Conservation (phyloP, 176 grass and related monocot genomes). For the Stipa capillata region DNA sequence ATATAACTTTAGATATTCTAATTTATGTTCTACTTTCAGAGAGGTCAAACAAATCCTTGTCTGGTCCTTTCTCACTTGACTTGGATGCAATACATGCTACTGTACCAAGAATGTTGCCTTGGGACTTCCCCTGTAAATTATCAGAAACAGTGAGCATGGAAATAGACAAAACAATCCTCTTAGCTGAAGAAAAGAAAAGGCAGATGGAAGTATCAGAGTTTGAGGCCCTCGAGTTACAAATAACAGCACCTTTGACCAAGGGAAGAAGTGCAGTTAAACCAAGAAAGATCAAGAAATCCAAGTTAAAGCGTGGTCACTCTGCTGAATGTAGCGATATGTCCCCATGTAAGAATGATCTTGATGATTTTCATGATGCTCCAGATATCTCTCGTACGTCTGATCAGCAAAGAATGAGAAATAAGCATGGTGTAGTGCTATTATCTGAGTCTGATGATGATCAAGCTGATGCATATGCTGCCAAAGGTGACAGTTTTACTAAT, state of each 20-base stretch:
- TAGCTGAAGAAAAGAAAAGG: constrained; percentile 50
- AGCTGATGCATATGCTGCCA: constrained; percentile 15
- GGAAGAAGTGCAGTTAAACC: constrained; percentile 36
- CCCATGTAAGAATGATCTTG: constrained; percentile 62
- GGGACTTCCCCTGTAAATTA: constrained; percentile 74
- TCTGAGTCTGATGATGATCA: constrained; percentile 66
- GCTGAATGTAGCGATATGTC: constrained; percentile 41
- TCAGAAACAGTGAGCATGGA: constrained; percentile 66
- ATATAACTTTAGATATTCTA: background rate
- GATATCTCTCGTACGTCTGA: constrained; percentile 25
- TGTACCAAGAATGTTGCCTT: constrained; percentile 59
- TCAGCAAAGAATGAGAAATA: constrained; percentile 48
- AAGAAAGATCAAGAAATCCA: constrained; percentile 58
- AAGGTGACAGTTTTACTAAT: constrained; percentile 11
- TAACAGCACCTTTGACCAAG: constrained; percentile 21
- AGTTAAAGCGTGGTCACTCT: constrained; percentile 39
- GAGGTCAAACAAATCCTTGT: constrained; percentile 11
- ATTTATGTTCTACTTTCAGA: constrained; percentile 39
- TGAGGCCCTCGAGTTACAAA: constrained; percentile 33
- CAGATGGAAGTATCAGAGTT: constrained; percentile 28
- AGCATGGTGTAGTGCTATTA: constrained; percentile 34
- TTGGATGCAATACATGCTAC: constrained; percentile 32
- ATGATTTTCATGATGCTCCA: constrained; percentile 70
- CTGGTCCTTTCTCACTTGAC: constrained; percentile 23
- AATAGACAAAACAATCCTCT: constrained; percentile 64